Evolutionary conservation across 75 land plant genomes (phyloP).

Genomic region (Pinus albicaulis): DNA sequence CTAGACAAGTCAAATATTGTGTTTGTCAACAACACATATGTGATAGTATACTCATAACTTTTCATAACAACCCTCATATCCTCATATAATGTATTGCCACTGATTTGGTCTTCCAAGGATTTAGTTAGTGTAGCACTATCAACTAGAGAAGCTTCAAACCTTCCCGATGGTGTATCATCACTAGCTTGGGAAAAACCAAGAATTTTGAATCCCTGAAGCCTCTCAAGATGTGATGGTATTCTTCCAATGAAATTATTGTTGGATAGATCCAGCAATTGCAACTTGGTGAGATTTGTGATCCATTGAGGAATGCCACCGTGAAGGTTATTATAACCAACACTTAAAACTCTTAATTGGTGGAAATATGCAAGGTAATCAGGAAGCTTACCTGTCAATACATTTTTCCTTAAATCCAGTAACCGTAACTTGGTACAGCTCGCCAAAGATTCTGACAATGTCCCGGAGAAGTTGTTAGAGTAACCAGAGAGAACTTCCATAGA

Average conservation of each 20-base stretch:
- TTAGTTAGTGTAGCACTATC: too few relatives aligned
- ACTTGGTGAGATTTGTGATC: neutral
- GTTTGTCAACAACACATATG: conserved; percentile 8
- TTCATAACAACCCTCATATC: conserved; percentile 10
- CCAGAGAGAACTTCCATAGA: neutral
- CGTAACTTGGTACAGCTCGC: neutral
- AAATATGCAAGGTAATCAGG: neutral
- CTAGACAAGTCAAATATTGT: conserved; percentile 11
- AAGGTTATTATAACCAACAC: conserved; percentile 6
- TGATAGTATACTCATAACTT: conserved; percentile 12
- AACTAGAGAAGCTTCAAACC: too few relatives aligned
- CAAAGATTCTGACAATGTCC: neutral
- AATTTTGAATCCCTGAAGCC: conserved; percentile 6
- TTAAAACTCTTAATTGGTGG: neutral
- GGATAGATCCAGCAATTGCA: too few relatives aligned
- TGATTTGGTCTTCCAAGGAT: neutral
- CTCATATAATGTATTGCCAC: conserved; percentile 21
- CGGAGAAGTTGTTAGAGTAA: neutral
- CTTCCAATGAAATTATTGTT: neutral
- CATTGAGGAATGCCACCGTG: conserved; percentile 10
- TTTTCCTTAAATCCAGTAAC: conserved; percentile 11
- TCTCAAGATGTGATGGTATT: conserved; percentile 18
- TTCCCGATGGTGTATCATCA: conserved; percentile 10
- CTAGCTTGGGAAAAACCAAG: conserved; percentile 20
- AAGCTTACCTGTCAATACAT: conserved; percentile 13